Evolutionary conservation across 192 early-diverging fungal genomes (phyloP).

Genomic region (Coemansia sp.): DNA sequence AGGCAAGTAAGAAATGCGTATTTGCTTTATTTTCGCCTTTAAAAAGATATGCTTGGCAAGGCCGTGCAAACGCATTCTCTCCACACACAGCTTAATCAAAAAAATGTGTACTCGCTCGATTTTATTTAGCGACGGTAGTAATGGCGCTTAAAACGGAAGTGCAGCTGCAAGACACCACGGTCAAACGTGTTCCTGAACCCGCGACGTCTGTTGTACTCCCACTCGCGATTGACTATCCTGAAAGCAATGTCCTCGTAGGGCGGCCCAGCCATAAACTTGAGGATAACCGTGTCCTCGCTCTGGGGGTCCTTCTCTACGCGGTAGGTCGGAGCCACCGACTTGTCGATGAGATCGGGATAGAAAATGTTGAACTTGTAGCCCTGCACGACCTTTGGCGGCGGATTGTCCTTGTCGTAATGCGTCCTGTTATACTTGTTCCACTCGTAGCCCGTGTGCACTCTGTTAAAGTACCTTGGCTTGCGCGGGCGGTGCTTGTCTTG

Average conservation of each 20-base stretch:
- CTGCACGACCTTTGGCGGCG: conserved; percentile 95
- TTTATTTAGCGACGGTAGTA: conserved; percentile 66
- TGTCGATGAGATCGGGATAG: conserved; percentile 97
- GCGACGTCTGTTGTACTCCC: conserved; percentile 90
- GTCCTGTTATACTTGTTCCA: conserved; percentile 99
- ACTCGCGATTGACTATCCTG: conserved; percentile 91
- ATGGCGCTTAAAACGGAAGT: conserved; percentile 81
- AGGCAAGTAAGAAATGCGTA: too few relatives aligned
- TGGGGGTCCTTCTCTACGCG: conserved; percentile 65
- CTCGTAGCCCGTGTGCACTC: conserved; percentile 96
- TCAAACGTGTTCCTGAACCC: conserved; percentile 80
- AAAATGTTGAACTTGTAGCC: conserved; percentile 99
- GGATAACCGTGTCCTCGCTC: conserved; percentile 74
- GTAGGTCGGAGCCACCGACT: conserved; percentile 86
- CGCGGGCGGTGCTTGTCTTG: conserved; percentile 94
- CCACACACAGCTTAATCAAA: too few relatives aligned
- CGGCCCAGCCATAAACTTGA: conserved; percentile 90
- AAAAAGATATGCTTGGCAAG: too few relatives aligned
- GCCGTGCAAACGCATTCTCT: too few relatives aligned
- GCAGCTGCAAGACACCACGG: conserved; percentile 73
- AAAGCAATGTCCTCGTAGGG: conserved; percentile 99
- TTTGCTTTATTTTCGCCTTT: too few relatives aligned
- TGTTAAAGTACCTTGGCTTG: conserved; percentile 94
- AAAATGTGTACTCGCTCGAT: neutral
- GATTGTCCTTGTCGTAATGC: conserved; percentile 96